Conservation (phyloP, 805 yeast species). For the Yarrowia sp. region DNA sequence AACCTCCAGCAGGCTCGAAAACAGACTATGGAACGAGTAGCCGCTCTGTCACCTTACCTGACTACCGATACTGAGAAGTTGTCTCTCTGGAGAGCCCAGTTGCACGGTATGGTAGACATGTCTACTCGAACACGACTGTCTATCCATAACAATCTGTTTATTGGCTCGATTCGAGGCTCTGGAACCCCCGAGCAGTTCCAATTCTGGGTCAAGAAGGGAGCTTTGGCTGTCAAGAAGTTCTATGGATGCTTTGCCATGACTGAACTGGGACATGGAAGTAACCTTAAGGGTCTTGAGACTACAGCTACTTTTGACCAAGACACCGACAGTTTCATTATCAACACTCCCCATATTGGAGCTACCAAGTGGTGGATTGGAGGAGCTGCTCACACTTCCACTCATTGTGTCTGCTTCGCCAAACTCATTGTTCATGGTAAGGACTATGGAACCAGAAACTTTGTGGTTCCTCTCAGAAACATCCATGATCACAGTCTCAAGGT, state of each 20-base stretch:
- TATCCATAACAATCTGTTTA: constrained; percentile 83
- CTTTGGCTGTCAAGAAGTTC: constrained; percentile 49
- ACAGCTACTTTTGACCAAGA: constrained; percentile 78
- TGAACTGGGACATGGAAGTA: constrained; percentile 89
- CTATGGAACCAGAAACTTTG: constrained; percentile 89
- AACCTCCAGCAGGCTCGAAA: constrained; percentile 53
- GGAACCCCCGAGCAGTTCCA: constrained; percentile 83
- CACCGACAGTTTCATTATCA: constrained; percentile 70
- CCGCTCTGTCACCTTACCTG: constrained; percentile 43
- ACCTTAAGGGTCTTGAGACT: constrained; percentile 92
- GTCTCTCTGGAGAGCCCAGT: constrained; percentile 44
- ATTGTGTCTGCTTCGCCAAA: constrained; percentile 81
- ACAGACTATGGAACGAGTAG: constrained; percentile 49
- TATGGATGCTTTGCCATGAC: constrained; percentile 94
- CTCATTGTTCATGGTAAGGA: constrained; percentile 81
- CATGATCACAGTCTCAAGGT: constrained; percentile 70
- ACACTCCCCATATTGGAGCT: constrained; percentile 90
- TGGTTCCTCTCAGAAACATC: constrained; percentile 85
- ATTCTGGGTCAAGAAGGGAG: constrained; percentile 75
- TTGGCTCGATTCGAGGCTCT: constrained; percentile 80
- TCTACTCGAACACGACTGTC: constrained; percentile 81
- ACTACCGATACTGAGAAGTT: constrained; percentile 44
- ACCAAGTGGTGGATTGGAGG: constrained; percentile 99
- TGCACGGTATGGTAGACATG: constrained; percentile 62
- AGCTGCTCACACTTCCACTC: constrained; percentile 95